Evolutionary conservation across 73 alveolate genomes (phyloP).

Genomic region (Paramecium tetraurelia): DNA sequence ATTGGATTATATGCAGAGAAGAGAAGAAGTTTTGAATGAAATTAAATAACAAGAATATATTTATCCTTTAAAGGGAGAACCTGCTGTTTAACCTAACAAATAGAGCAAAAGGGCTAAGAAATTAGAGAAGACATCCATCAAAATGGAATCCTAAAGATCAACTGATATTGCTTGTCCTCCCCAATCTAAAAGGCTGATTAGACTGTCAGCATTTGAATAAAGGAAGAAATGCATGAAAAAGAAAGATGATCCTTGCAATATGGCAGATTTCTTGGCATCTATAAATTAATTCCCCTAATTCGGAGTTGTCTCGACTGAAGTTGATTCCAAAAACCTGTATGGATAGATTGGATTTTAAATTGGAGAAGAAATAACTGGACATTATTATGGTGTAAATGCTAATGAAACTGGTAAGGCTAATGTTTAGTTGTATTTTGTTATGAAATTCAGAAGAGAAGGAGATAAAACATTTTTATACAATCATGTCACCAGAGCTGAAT

Average conservation of each 20-base stretch:
- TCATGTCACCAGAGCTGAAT: background rate
- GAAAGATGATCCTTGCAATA: background rate
- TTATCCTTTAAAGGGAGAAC: background rate
- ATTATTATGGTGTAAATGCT: background rate
- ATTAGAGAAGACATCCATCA: background rate
- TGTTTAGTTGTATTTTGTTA: background rate
- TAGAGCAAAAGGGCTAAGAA: background rate
- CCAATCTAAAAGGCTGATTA: background rate
- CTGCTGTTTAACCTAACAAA: background rate
- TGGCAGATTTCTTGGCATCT: background rate
- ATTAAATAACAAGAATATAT: background rate
- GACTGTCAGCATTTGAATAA: background rate
- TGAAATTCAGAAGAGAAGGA: constrained; percentile 4
- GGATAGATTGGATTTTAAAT: background rate
- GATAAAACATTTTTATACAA: background rate
- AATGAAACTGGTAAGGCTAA: background rate
- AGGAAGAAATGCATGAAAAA: background rate
- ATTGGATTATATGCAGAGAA: background rate
- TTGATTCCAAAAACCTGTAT: background rate
- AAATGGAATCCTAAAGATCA: background rate
- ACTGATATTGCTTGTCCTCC: constrained; percentile 7
- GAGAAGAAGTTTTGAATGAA: background rate
- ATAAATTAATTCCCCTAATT: background rate
- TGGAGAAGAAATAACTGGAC: constrained; percentile 2
- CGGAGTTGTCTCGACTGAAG: background rate